Percentiles rank a stretch among this genome's conserved stretches.
Evolutionary conservation across 805 yeast genomes (phyloP).

Genomic region (Wickerhamomyces sydowiorum): DNA sequence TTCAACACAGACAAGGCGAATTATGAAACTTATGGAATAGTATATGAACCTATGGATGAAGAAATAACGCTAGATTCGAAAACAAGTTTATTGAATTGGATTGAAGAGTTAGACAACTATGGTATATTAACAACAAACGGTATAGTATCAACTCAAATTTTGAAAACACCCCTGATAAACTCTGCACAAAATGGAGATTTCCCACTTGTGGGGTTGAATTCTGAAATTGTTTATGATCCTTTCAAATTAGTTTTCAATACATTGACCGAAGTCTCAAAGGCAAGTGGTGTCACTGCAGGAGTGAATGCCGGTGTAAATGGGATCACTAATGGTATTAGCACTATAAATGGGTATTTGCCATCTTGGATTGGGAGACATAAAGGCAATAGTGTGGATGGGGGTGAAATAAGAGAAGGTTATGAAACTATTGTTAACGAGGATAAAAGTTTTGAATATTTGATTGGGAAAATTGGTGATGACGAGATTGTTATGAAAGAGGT

Average conservation of each 20-base stretch:
- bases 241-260: conserved; percentile 19
- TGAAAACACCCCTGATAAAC: conserved; percentile 1
- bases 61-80: conserved; percentile 4
- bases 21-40: conserved; percentile 14
- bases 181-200: neutral
- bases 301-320: conserved; percentile 18
- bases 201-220: too few species aligned
- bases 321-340: conserved; percentile 3
- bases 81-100: conserved; percentile 15
- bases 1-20: conserved; percentile 8
- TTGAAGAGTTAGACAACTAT: conserved; percentile 10
- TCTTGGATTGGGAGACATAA: neutral
- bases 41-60: conserved; percentile 13
- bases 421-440: neutral
- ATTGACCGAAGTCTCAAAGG: conserved; percentile 17
- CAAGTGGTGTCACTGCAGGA: conserved; percentile 15
- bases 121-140: conserved; percentile 9
- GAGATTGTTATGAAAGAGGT: conserved; percentile 16
- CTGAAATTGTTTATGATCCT: conserved; percentile 22
- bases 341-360: conserved; percentile 10
- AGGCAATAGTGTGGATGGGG: neutral
- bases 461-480: conserved; percentile 12
- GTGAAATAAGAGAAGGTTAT: neutral
- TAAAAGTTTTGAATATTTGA: conserved; percentile 5
- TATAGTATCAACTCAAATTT: neutral